Evolutionary conservation across 768 basidiomycete species (phyloP).

Genomic region (Macrolepiota dolichaula): DNA sequence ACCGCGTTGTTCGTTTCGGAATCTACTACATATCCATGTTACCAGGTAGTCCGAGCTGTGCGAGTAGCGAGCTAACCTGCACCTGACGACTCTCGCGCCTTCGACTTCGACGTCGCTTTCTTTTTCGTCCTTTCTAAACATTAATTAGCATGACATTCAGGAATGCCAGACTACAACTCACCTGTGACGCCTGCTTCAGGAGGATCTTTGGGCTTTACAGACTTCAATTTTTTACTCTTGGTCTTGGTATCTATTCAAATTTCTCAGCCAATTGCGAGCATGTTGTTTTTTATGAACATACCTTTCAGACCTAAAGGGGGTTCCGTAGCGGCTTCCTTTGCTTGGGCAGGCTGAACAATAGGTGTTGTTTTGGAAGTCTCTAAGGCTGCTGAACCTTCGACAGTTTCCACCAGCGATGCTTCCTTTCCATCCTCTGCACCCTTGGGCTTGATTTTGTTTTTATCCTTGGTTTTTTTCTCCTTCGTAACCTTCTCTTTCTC

Average conservation of each 20-base stretch:
- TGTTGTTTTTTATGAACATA: background rate
- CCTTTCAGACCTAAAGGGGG: background rate
- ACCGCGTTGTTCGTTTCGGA: constrained; percentile 9
- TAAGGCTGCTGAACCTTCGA: background rate
- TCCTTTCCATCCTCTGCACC: constrained; percentile 7
- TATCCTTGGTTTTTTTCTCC: constrained; percentile 14
- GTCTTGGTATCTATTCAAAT: background rate
- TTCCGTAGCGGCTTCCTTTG: background rate
- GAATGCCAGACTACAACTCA: background rate
- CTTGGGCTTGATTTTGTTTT: constrained; percentile 11
- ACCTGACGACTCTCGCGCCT: constrained; percentile 2
- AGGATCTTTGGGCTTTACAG: background rate
- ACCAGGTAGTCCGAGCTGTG: background rate
- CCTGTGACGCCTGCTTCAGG: background rate
- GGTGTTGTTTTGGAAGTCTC: background rate
- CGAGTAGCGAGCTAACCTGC: constrained; percentile 10
- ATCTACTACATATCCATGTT: constrained; percentile 11
- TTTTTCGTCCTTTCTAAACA: background rate
- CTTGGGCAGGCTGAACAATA: background rate
- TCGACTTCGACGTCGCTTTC: background rate
- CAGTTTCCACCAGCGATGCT: constrained; percentile 7
- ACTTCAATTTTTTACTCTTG: background rate
- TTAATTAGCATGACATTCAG: background rate
- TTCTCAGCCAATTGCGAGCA: background rate
- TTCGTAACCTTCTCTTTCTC: constrained; percentile 3